Evolutionary conservation across 305 asterid genomes (phyloP).

Genomic region (Ruellia speciosa): DNA sequence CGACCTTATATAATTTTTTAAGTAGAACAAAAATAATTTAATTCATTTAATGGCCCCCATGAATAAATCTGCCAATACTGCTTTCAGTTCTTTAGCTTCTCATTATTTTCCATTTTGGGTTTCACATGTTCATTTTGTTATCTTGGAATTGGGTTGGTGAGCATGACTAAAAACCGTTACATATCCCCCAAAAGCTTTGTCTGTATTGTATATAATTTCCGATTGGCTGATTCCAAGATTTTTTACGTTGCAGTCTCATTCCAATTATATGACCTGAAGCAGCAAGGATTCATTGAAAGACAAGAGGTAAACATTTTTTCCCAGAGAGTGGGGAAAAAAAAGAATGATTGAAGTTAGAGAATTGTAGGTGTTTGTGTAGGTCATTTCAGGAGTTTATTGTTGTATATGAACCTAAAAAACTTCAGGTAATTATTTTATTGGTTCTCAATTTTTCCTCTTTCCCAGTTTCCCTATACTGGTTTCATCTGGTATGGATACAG

Average conservation of each 20-base stretch:
- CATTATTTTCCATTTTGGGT: background rate
- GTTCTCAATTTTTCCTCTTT: too few species aligned
- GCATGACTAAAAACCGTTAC: background rate
- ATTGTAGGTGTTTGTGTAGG: slow-evolving; percentile 3
- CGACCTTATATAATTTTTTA: too few species aligned
- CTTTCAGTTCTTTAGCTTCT: background rate
- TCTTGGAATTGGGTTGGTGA: background rate
- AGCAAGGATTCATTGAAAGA: slow-evolving; percentile 83
- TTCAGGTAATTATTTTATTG: too few species aligned
- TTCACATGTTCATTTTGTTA: background rate
- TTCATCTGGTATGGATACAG: too few species aligned
- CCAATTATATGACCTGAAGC: slow-evolving; percentile 88
- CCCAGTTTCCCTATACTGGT: too few species aligned
- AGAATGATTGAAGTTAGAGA: slow-evolving; percentile 12
- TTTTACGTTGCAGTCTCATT: slow-evolving; percentile 58
- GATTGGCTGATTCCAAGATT: slow-evolving; percentile 7
- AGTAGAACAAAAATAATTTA: too few species aligned
- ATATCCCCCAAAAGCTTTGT: background rate
- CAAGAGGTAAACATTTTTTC: slow-evolving; percentile 54
- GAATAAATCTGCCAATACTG: too few species aligned
- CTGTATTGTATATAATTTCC: background rate
- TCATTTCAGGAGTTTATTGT: slow-evolving; percentile 9
- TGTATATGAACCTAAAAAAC: too few species aligned
- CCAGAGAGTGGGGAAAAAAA: slow-evolving; percentile 15
- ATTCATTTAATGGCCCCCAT: too few species aligned